These are phyloP conservation scores for Amanita muscaria DNA, from an alignment of 768 basidiomycete genomes.

Conservation along the genomic window DNA sequence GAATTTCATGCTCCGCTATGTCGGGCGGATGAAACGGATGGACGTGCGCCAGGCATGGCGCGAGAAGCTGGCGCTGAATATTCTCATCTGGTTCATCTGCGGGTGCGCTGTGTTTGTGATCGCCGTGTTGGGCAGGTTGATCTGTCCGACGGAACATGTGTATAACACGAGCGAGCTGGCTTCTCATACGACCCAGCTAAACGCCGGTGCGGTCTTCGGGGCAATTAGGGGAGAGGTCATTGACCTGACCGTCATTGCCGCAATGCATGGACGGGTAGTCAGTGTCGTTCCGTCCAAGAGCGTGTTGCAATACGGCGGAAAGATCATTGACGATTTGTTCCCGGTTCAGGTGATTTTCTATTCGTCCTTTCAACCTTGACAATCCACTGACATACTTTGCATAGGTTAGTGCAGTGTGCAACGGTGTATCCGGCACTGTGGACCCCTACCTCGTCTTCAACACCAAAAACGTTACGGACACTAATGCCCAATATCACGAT, in stretches of 20 bases:
- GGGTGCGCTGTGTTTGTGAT: slow-evolving; percentile 89
- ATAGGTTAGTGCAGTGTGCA: slow-evolving; percentile 88
- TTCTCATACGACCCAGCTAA: slow-evolving; percentile 51
- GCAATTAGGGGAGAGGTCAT: slow-evolving; percentile 93
- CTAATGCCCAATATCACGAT: slow-evolving; percentile 84
- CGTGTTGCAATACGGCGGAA: slow-evolving; percentile 77
- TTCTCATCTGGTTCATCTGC: slow-evolving; percentile 94
- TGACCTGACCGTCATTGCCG: slow-evolving; percentile 63
- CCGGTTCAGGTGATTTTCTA: slow-evolving; percentile 75
- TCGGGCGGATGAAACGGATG: slow-evolving; percentile 89
- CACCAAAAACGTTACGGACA: slow-evolving; percentile 67
- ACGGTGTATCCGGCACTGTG: slow-evolving; percentile 72
- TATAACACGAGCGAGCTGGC: slow-evolving; percentile 73
- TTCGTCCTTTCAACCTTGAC: neutral
- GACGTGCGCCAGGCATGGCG: slow-evolving; percentile 96
- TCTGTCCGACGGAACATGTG: slow-evolving; percentile 93
- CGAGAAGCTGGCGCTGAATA: slow-evolving; percentile 90
- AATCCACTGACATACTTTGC: slow-evolving; percentile 3
- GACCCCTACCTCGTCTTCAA: slow-evolving; percentile 78
- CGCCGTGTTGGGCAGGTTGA: slow-evolving; percentile 74
- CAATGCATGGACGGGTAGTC: slow-evolving; percentile 59
- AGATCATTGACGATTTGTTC: slow-evolving; percentile 68
- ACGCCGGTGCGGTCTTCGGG: slow-evolving; percentile 70
- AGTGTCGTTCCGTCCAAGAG: slow-evolving; percentile 66
- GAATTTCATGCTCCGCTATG: slow-evolving; percentile 49